Base-by-base conservation (phyloP, 345 rosid genomes). In the Laguncularia racemosa region DNA sequence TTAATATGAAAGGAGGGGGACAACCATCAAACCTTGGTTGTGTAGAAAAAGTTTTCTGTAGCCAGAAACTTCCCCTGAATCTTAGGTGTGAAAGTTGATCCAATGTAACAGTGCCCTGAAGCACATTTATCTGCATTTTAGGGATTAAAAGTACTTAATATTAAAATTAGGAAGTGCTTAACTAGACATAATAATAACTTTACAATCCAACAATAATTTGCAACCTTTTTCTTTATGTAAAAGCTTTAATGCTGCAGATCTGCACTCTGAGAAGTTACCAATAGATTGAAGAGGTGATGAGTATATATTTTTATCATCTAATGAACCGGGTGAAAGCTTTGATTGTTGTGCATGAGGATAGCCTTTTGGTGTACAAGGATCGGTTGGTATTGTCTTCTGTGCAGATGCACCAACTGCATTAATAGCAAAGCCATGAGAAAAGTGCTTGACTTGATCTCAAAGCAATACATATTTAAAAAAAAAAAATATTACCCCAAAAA, bases 281-380 rank as follows among this genome's bases (percentile, higher is more conserved):
- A 59, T 66, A 17, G 89, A 74, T 53, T 78, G 76, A 74, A 86
- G 63, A 52, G 66, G 53, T 14, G 80, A 63, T 53, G 67, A n/a
- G 66, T 63, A 51, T 17, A 53, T 69, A 47, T 62, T 66, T 58
- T 69, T 68, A 62, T 70, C 78, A 54, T 69, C 63, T 46, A 58
- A 65, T 23, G 77, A 65, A 64, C 69, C 89, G 2, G 87, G 61
- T 11, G 74, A 74, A 48, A 66, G 65, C 56, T 64, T 69, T 59
- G 20, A 67, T 59, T 76, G 75, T 14, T 63, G 66, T 7, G 55
- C 47, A 50, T 56, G 58, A 2, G 54, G 67, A 62, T 89, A 89
- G 12, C 96, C 97, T 74, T 71, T 84, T 44, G 96, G 99, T 64
- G 78, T 73, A 81, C 99, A 93, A 51, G 99, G 99, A 69, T 93